A percentile compares a stretch with the other conserved stretches of the same genome.
phyloP scores from a whole-genome alignment of 2,329 filamentous ascomycete species.

The Xylariaceae sp. region DNA sequence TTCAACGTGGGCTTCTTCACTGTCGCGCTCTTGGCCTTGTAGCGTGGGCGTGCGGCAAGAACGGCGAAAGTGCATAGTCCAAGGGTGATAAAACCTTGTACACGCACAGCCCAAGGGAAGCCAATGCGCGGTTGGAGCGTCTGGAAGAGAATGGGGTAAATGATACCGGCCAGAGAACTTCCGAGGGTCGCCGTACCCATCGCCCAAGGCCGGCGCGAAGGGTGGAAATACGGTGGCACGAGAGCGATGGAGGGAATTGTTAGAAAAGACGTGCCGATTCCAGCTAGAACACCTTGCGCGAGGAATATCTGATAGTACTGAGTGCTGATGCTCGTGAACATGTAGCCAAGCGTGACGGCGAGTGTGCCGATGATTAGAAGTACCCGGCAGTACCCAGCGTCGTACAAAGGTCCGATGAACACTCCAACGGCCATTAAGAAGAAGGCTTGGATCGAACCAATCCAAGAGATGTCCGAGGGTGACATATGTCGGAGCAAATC shows the following conservation, averaged over 20 bases:
- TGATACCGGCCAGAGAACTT: conserved; percentile 11
- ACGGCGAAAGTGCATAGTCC: conserved; percentile 11
- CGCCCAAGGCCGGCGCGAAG: conserved; percentile 7
- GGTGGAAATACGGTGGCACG: conserved; percentile 15
- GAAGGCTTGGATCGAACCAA: conserved; percentile 30
- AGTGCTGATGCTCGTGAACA: conserved; percentile 12
- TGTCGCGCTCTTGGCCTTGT: too few relatives aligned
- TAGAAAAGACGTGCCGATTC: conserved; percentile 12
- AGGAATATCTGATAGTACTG: conserved; percentile 15
- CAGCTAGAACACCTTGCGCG: conserved; percentile 13
- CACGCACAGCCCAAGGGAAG: conserved; percentile 15
- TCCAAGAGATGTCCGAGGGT: conserved; percentile 27
- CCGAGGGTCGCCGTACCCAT: conserved; percentile 14
- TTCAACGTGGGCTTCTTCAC: conserved; percentile 11
- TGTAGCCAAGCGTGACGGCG: conserved; percentile 16
- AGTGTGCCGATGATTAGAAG: conserved; percentile 23
- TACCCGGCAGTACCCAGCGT: conserved; percentile 28
- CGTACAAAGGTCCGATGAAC: conserved; percentile 29
- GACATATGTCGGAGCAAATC: conserved; percentile 14
- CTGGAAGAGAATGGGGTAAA: conserved; percentile 19
- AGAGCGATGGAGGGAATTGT: conserved; percentile 14
- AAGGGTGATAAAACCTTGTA: conserved; percentile 15
- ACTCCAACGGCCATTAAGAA: conserved; percentile 28
- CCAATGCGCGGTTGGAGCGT: conserved; percentile 12
- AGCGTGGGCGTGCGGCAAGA: conserved; percentile 14